Conservation (phyloP, 1,139 yeast species). For the Scheffersomyces stambukii region DNA sequence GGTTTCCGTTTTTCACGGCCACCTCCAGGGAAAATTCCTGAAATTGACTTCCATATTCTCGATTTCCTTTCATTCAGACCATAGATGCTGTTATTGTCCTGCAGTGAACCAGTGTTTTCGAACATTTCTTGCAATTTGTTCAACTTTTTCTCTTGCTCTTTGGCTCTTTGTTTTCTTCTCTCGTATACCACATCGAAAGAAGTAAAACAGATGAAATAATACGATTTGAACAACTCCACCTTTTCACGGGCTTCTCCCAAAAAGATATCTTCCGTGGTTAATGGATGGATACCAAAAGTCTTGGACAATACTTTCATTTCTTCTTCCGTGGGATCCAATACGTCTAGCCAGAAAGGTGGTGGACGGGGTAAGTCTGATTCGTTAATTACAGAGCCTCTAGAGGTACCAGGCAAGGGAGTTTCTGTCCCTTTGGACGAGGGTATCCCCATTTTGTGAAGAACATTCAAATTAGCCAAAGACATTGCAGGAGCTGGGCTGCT, state of each 20-base stretch:
- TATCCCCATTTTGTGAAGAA: too few species aligned
- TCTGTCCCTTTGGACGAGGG: constrained; percentile 14
- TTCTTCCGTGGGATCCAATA: constrained; percentile 88
- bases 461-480: constrained; percentile 4
- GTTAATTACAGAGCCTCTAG: constrained; percentile 11
- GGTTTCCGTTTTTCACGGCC: constrained; percentile 6
- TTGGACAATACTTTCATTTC: constrained; percentile 92
- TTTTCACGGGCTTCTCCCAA: constrained; percentile 93
- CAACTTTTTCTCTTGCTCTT: constrained; percentile 39
- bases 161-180: constrained; percentile 48
- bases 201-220: constrained; percentile 89
- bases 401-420: constrained; percentile 14
- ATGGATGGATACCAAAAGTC: constrained; percentile 91
- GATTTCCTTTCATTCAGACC: constrained; percentile 18
- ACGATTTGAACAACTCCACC: constrained; percentile 85
- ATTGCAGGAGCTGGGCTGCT: not conserved
- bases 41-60: constrained; percentile 15
- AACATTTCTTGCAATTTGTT: constrained; percentile 39
- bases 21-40: constrained; percentile 8
- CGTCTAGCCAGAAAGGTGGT: constrained; percentile 88
- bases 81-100: constrained; percentile 13
- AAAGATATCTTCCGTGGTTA: constrained; percentile 93
- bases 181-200: constrained; percentile 86
- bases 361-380: constrained; percentile 2
- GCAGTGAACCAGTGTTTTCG: constrained; percentile 16